Conservation (phyloP, 139 green algal species). For the Microglena sp. region DNA sequence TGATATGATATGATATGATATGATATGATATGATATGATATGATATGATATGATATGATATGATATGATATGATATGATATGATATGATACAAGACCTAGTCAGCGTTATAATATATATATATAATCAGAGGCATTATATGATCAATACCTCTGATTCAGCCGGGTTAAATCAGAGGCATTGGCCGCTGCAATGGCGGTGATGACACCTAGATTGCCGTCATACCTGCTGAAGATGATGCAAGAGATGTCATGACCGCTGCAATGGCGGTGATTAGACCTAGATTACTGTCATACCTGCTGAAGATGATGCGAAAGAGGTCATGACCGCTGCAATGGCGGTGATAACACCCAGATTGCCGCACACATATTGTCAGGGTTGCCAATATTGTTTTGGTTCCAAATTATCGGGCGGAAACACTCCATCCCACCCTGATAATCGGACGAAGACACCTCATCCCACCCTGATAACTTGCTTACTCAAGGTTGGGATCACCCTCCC, state of each 20-base stretch:
- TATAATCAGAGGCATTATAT: too few relatives aligned
- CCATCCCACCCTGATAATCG: background rate
- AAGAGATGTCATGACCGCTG: constrained; percentile 71
- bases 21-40: too few relatives aligned
- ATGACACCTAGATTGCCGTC: constrained; percentile 84
- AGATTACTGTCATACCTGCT: constrained; percentile 73
- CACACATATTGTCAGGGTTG: background rate
- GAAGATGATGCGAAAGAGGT: background rate
- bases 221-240: too few relatives aligned
- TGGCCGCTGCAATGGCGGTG: constrained; percentile 64
- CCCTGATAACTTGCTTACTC: too few relatives aligned
- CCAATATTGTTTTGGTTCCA: background rate
- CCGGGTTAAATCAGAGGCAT: too few relatives aligned
- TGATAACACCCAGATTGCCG: constrained; percentile 74
- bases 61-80: too few relatives aligned
- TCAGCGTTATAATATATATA: too few relatives aligned
- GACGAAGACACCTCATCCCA: background rate
- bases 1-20: too few relatives aligned
- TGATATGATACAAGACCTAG: too few relatives aligned
- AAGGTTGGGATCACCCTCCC: background rate
- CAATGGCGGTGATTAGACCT: constrained; percentile 72
- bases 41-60: too few relatives aligned
- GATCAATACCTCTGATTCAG: too few relatives aligned
- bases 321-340: constrained; percentile 72
- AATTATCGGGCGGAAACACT: background rate